Evolutionary conservation across 2,329 filamentous ascomycete species (phyloP), one percentile per base, ranked within the genome.

Genomic region (Fusarium sp.): DNA sequence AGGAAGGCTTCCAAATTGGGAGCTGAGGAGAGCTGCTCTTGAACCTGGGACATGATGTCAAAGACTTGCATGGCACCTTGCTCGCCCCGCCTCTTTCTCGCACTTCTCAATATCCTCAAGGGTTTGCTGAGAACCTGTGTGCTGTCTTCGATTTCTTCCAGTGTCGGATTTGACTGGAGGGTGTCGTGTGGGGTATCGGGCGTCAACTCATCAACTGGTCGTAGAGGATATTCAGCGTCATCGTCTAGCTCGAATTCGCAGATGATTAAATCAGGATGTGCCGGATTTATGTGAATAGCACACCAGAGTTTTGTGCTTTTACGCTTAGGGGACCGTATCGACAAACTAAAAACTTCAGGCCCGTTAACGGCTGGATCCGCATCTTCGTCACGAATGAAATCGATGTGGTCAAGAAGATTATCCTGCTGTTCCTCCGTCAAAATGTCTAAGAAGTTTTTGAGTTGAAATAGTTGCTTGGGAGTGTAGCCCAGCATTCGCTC

Each of bases 181-280:
- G 94, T 97, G 77, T 96, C 93, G 79, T 93, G 90, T 0, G 94
- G 92, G 0, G 85, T 82, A 13, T 91, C 90, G 1, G 90, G 90
- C 0, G 87, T 90, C 8, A 83, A 77, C 45, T 92, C 90, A 55
- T 89, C 87, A 7, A 82, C 77, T 6, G 93, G 91, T 3, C 92
- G 89, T 12, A 95, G 83, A 3, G 94, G 94, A 75, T 91, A 89
- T 9, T 89, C 81, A 1, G 85, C 82, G 71, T 97, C 94, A 70
- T 97, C 92, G 79, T 97, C 94, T 5, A 94, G 82, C 80, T 98
- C 95, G 66, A 98, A 96, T 78, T 98, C 95, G 85, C 94, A 97
- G 15, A 98, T 92, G 35, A 97, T 85, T 30, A 96, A 81, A 51
- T 93, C 89, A 0, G 90, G 88, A 71, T 94, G 90, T 2, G 85